Evolutionary conservation across 371 early-diverging fungal species (phyloP).

Genomic region (Apophysomyces sp.): DNA sequence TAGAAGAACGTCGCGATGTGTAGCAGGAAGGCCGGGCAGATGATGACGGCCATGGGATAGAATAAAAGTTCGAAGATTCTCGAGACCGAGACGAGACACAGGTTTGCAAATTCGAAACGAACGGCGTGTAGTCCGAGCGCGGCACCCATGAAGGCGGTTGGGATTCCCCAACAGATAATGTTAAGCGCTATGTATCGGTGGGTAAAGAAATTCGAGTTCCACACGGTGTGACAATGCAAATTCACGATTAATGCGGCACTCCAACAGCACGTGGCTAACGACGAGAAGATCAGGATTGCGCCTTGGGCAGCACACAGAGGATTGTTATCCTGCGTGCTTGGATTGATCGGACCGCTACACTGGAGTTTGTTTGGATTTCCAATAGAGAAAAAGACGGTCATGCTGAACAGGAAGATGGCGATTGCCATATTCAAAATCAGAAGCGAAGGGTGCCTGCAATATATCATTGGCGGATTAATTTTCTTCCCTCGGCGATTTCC

Average conservation of each 20-base stretch:
- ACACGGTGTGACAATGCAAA: conserved; percentile 68
- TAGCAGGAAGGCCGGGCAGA: conserved; percentile 56
- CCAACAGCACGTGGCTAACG: conserved; percentile 62
- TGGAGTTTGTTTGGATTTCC: conserved; percentile 56
- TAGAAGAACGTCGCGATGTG: conserved; percentile 64
- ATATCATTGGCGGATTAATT: background rate
- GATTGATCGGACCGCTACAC: conserved; percentile 47
- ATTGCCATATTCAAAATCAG: conserved; percentile 61
- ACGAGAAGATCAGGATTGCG: conserved; percentile 55
- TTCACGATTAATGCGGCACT: conserved; percentile 62
- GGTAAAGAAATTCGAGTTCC: conserved; percentile 60
- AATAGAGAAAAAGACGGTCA: conserved; percentile 53
- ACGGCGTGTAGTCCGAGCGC: conserved; percentile 49
- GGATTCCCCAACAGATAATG: conserved; percentile 63
- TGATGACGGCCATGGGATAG: conserved; percentile 58
- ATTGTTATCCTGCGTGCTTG: conserved; percentile 58
- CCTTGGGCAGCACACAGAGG: conserved; percentile 64
- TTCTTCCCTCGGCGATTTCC: background rate
- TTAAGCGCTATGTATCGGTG: conserved; percentile 51
- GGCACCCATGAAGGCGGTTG: conserved; percentile 48
- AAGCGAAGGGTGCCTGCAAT: conserved; percentile 57
- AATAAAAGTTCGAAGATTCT: conserved; percentile 57
- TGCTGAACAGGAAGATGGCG: conserved; percentile 55
- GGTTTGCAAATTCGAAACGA: conserved; percentile 60
- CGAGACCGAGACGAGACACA: conserved; percentile 56